Evolutionary conservation across 2,329 filamentous ascomycete genomes (phyloP), one percentile per base, ranked within the genome.

Genomic region (Beauveria asiatica): DNA sequence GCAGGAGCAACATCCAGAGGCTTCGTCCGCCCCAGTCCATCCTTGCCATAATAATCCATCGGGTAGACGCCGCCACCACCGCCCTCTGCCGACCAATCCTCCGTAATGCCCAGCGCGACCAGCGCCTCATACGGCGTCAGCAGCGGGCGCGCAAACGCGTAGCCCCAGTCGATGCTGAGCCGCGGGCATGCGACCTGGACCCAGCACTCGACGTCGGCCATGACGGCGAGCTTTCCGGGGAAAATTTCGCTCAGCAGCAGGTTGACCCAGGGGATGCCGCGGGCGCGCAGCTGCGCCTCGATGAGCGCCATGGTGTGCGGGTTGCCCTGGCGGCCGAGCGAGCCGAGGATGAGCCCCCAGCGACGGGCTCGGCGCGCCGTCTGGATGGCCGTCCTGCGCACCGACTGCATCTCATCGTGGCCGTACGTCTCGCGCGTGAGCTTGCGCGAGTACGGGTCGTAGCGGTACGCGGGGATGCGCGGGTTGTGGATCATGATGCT

Each of bases 401-500:
- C 78, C 7, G 82, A 82, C 69, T 96, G 89, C 82, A 99, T 94
- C 70, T 96, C 92, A 25, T 89, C 84, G 73, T 99, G 94, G 46
- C 89, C 89, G 73, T 99, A 99, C 25, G 83, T 88, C 75, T 99
- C 95, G 65, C 90, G 87, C 2, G 93, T 97, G 30, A 99, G 83
- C 61, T 90, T 91, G 54, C 93, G 85, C 11, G 92, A 94, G 76
- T 99, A 99, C 0, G 95, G 94, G 70, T 99, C 94, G 73, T 99
- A 99, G 64, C 94, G 84, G 75, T 97, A 99, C 2, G 95, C 93
- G 0, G 93, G 90, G 41, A 97, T 84, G 5, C 79, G 76, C 0
- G 95, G 94, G 74, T 99, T 99, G 71, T 97, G 94, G 65, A 99
- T 99, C 93, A 99, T 99, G 69, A 95, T 93, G 69, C 90, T 95